A percentile compares a stretch with the other conserved stretches of the same genome.
Evolutionary conservation across 805 yeast species (phyloP).

Genomic region (Wickerhamomyces chaumierensis): DNA sequence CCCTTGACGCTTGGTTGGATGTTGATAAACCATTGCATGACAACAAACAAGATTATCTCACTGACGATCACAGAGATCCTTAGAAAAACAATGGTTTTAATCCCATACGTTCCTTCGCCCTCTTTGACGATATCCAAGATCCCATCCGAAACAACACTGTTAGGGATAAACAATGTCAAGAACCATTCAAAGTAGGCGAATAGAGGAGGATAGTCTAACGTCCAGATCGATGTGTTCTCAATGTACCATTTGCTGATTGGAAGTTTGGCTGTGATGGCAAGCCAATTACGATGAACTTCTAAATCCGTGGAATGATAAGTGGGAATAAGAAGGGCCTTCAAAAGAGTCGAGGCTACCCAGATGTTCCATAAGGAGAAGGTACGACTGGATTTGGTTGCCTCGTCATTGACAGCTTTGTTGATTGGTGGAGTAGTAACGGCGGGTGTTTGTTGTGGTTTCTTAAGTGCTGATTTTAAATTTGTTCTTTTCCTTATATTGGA

Average conservation of each 20-base stretch:
- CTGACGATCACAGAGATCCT: constrained; percentile 68
- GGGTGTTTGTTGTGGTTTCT: background rate
- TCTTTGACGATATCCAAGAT: constrained; percentile 52
- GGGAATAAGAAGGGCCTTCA: constrained; percentile 54
- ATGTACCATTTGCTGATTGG: constrained; percentile 78
- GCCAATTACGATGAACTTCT: constrained; percentile 96
- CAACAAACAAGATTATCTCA: constrained; percentile 58
- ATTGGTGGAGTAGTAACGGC: too few species aligned
- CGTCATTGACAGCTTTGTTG: background rate
- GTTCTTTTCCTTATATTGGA: too few species aligned
- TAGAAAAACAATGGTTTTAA: constrained; percentile 77
- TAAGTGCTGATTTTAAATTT: background rate
- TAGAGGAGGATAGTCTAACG: constrained; percentile 94
- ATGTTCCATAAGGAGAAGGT: constrained; percentile 51
- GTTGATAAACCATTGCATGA: constrained; percentile 63
- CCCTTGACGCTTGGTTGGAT: constrained; percentile 23
- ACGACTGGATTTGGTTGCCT: constrained; percentile 2
- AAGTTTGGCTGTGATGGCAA: constrained; percentile 71
- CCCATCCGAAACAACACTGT: constrained; percentile 54
- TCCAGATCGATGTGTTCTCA: constrained; percentile 78
- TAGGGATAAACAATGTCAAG: constrained; percentile 62
- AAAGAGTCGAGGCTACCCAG: constrained; percentile 50
- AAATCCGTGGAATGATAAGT: constrained; percentile 93
- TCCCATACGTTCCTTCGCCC: constrained; percentile 49
- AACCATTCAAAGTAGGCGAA: constrained; percentile 93